Evolutionary conservation across 148 eudicot species (phyloP).

Genomic region (Nepenthes gracilis): DNA sequence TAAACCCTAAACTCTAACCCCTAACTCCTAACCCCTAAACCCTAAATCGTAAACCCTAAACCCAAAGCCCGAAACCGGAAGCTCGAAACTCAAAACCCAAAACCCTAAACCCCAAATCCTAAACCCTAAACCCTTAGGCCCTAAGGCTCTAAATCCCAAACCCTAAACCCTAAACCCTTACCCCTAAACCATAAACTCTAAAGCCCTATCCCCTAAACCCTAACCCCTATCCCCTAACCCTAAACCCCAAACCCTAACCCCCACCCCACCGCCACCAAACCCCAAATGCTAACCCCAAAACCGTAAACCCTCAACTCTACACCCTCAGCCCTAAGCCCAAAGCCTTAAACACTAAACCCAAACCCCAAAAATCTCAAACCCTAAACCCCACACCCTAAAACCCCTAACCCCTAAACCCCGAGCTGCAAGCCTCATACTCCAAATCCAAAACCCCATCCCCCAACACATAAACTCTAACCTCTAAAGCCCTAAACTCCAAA

Average conservation of each 20-base stretch:
- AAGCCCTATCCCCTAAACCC: slow-evolving; percentile 11
- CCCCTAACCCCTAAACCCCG: slow-evolving; percentile 8
- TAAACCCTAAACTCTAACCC: slow-evolving; percentile 4
- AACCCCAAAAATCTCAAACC: slow-evolving; percentile 12
- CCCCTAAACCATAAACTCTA: slow-evolving; percentile 9
- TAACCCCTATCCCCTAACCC: slow-evolving; percentile 11
- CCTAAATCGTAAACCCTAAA: slow-evolving; percentile 12
- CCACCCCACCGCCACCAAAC: slow-evolving; percentile 12
- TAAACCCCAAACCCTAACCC: slow-evolving; percentile 5
- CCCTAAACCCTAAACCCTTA: slow-evolving; percentile 8
- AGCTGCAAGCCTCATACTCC: slow-evolving; percentile 2
- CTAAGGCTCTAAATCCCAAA: slow-evolving; percentile 6
- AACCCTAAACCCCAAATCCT: slow-evolving; percentile 12
- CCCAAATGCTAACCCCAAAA: slow-evolving; percentile 10
- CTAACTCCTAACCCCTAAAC: slow-evolving; percentile 8
- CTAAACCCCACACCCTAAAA: slow-evolving; percentile 7
- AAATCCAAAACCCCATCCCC: slow-evolving; percentile 5
- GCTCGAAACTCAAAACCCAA: slow-evolving; percentile 9
- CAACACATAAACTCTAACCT: slow-evolving; percentile 4
- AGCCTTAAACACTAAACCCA: slow-evolving; percentile 5
- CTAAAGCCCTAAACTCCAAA: slow-evolving; percentile 7
- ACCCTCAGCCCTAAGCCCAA: slow-evolving; percentile 7
- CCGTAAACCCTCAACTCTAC: slow-evolving; percentile 2
- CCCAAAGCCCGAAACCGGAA: slow-evolving; percentile 6
- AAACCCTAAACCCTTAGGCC: slow-evolving; percentile 2